Evolutionary conservation across 805 yeast species (phyloP), one percentile per base, ranked within the genome.

Genomic region (Suhomyces tanzawaensis): DNA sequence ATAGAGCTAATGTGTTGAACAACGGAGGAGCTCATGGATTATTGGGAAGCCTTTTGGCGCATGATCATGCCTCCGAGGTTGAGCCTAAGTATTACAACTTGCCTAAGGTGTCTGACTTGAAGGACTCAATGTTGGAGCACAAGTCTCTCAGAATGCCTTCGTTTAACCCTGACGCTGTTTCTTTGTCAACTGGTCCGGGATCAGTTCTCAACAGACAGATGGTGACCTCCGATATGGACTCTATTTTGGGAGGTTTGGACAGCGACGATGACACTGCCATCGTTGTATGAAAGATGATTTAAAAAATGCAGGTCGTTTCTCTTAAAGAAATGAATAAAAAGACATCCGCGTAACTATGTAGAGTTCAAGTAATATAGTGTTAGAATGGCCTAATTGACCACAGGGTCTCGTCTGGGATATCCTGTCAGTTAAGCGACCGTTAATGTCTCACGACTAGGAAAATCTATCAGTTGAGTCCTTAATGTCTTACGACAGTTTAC

Each of bases 101-200:
- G 1, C 67, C 69, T 0, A 59, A 59, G 41, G 66, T 66, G 0
- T 43, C 59, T n/a, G 72, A 69, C 29, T 54, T 69, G 42, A 62
- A 63, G 34, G 63, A 61, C 13, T 55, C 54, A 12, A 45, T 60
- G 28, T 38, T 12, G 19, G 42, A 29, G 27, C 21, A 23, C 39
- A 14, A 21, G 22, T 17, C 23, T 7, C 15, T 21, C 27, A 34
- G 15, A 17, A 34, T 34, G 19, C 39, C 45, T 4, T 24, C 33
- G 7, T 15, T 23, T 11, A 19, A 7, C 7, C 23, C 32, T 31
- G 26, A 38, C 13, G 47, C 44, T 8, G 15, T 34, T n/a, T 22
- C 36, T 14, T 35, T 43, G 6, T 29, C 47, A 3, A 22, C 36
- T 6, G 37, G 52, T 4, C 57, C 57, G 7, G 55, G 54, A 0